Conservation (phyloP, 352 stramenopile genomes). For the Globisporangium paddicum region DNA sequence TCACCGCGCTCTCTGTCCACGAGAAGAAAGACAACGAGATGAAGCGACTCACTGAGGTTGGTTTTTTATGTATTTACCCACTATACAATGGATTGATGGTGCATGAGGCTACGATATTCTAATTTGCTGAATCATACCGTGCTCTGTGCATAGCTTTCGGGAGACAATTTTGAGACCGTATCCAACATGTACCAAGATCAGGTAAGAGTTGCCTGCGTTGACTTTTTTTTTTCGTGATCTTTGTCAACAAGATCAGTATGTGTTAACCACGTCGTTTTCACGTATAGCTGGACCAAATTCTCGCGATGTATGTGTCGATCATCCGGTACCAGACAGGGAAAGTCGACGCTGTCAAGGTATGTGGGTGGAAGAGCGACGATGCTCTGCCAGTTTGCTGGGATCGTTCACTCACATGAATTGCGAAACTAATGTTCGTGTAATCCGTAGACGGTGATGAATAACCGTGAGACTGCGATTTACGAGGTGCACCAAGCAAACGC, state of each 20-base stretch:
- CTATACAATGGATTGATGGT: background rate
- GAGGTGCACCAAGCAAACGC: constrained; percentile 87
- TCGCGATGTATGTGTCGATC: constrained; percentile 85
- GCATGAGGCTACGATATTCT: background rate
- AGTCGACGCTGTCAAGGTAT: constrained; percentile 82
- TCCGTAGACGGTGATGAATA: constrained; percentile 76
- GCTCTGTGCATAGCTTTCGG: constrained; percentile 19
- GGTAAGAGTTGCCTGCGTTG: constrained; percentile 19
- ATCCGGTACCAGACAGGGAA: constrained; percentile 83
- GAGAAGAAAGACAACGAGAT: constrained; percentile 76
- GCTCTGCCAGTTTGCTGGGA: background rate
- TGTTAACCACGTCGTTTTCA: too few species aligned
- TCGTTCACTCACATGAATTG: background rate
- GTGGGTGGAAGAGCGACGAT: background rate
- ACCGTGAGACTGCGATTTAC: constrained; percentile 79
- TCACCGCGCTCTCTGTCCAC: constrained; percentile 67
- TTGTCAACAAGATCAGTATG: too few species aligned
- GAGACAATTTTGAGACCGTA: constrained; percentile 81
- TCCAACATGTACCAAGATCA: constrained; percentile 87
- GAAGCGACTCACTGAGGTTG: constrained; percentile 63
- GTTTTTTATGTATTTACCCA: background rate
- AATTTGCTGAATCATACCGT: too few species aligned
- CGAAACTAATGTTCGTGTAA: background rate
- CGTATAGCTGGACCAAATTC: constrained; percentile 65
- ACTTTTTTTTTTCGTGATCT: too few species aligned